Conservation (phyloP, 2,329 filamentous ascomycete species). For the Pseudomassariella vexata region DNA sequence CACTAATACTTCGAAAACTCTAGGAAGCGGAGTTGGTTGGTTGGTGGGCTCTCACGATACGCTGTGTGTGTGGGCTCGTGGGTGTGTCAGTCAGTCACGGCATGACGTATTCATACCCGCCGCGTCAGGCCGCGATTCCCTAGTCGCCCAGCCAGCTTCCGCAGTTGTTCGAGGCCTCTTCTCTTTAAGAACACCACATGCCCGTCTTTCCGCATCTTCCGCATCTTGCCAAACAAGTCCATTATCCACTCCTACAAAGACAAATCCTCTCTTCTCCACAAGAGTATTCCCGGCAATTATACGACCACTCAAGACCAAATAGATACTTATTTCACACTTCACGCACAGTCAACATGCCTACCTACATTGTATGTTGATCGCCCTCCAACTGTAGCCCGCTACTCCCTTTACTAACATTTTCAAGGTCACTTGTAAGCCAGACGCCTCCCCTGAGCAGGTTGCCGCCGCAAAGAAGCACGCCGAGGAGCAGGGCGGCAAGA, state of each 20-base stretch:
- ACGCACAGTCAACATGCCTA: slow-evolving; percentile 39
- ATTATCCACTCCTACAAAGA: neutral
- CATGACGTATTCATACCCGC: too few species aligned
- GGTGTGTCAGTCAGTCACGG: too few species aligned
- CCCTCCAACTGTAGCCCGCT: neutral
- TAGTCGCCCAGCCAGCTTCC: too few species aligned
- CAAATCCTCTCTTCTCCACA: slow-evolving; percentile 4
- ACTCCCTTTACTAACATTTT: neutral
- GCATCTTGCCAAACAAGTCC: neutral
- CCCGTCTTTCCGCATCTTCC: slow-evolving; percentile 1
- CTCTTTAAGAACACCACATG: slow-evolving; percentile 4
- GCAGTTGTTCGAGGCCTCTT: too few species aligned
- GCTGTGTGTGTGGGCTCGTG: too few species aligned
- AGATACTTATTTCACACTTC: slow-evolving; percentile 13
- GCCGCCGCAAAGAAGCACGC: slow-evolving; percentile 70
- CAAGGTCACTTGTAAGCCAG: slow-evolving; percentile 75
- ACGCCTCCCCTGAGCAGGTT: slow-evolving; percentile 61
- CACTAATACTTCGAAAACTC: too few species aligned
- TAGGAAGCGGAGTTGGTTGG: too few species aligned
- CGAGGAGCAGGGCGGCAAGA: slow-evolving; percentile 71
- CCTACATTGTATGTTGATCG: slow-evolving; percentile 43
- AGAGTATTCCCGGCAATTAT: slow-evolving; percentile 6
- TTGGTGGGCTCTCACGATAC: too few species aligned
- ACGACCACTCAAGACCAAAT: slow-evolving; percentile 6
- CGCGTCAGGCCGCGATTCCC: too few species aligned